These are phyloP conservation scores for Aspergillus sp. DNA, from an alignment of 2,329 filamentous ascomycete genomes.

Conservation along the genomic window DNA sequence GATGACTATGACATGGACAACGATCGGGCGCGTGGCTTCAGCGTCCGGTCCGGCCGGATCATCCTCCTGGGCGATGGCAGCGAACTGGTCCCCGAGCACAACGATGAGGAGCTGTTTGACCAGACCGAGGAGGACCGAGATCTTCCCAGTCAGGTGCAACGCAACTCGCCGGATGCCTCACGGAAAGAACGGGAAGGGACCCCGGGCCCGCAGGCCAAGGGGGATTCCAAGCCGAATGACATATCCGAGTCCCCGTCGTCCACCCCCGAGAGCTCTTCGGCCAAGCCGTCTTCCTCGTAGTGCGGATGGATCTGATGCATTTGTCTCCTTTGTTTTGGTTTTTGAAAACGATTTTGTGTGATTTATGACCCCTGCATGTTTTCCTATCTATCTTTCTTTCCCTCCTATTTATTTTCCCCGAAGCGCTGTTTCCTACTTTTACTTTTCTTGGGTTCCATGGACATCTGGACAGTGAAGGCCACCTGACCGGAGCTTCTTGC, in stretches of 20 bases:
- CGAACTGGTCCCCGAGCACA: conserved; percentile 83
- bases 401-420: conserved; percentile 3
- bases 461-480: too few species aligned
- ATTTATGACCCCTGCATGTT: conserved; percentile 16
- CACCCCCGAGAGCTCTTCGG: conserved; percentile 33
- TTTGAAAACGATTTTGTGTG: conserved; percentile 20
- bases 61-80: conserved; percentile 95
- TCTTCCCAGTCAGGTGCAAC: conserved; percentile 77
- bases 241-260: conserved; percentile 39
- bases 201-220: conserved; percentile 47
- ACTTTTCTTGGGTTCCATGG: conserved; percentile 5
- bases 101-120: conserved; percentile 93
- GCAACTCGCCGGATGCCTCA: conserved; percentile 44
- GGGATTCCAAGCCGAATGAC: conserved; percentile 19
- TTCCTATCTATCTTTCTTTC: conserved; percentile 18
- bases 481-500: conserved; percentile 5
- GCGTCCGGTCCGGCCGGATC: conserved; percentile 75
- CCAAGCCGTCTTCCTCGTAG: conserved; percentile 23
- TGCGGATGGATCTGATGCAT: conserved; percentile 14
- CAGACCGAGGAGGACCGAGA: conserved; percentile 85
- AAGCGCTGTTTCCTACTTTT: conserved; percentile 13
- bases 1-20: conserved; percentile 55
- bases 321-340: conserved; percentile 19
- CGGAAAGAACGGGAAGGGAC: conserved; percentile 52
- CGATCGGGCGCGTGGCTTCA: conserved; percentile 64